Percentiles rank a stretch among this genome's conserved stretches.
Evolutionary conservation across 1,284 basidiomycete species (phyloP).

Genomic region (Gomphus sp.): DNA sequence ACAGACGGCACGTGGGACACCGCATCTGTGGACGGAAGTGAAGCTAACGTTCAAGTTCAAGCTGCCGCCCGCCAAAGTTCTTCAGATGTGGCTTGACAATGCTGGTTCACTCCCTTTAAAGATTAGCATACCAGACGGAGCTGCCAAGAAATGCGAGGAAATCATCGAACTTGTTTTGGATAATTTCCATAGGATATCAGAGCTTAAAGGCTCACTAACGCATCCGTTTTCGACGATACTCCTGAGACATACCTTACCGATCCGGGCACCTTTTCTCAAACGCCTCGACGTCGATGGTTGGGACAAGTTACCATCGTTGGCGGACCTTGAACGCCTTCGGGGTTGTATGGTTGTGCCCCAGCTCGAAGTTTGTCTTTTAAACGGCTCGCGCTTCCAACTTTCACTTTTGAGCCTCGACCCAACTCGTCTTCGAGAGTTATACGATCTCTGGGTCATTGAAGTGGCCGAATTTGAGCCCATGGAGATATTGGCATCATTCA

Average conservation of each 20-base stretch:
- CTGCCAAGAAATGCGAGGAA: not conserved
- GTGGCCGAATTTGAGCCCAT: not conserved
- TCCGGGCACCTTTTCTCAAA: not conserved
- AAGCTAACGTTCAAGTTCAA: not conserved
- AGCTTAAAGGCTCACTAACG: not conserved
- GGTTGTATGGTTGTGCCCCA: slow-evolving; percentile 1
- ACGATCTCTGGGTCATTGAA: not conserved
- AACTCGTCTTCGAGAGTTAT: not conserved
- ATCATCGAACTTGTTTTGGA: not conserved
- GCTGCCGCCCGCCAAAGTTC: not conserved
- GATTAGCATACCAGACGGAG: not conserved
- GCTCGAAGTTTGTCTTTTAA: not conserved
- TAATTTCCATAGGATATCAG: not conserved
- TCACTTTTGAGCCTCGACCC: not conserved
- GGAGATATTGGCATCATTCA: not conserved
- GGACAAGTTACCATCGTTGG: not conserved
- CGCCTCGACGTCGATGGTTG: not conserved
- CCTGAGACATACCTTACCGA: not conserved
- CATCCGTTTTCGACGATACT: not conserved
- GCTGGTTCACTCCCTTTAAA: not conserved
- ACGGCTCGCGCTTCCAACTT: not conserved
- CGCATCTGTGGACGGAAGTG: slow-evolving; percentile 7
- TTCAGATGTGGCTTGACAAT: not conserved
- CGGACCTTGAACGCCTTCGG: not conserved
- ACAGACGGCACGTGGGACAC: slow-evolving; percentile 6